These are phyloP conservation scores for Tulasnella calospora DNA, from an alignment of 768 basidiomycete species.

Conservation along the genomic window DNA sequence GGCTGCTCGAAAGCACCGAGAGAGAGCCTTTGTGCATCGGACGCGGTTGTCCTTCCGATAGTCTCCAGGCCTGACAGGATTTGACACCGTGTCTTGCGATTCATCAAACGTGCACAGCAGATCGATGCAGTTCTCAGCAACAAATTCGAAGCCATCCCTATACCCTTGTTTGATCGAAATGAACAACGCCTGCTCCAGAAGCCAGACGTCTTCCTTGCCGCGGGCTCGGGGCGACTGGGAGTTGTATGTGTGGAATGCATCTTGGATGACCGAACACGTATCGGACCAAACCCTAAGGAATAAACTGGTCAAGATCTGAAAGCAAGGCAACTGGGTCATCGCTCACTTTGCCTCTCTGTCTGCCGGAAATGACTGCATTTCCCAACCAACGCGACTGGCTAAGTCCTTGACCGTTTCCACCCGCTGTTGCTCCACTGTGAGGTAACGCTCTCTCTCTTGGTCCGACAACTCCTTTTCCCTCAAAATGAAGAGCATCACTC, in stretches of 20 bases:
- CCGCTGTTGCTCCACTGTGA: not conserved
- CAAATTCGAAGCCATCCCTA: not conserved
- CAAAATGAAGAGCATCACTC: no score
- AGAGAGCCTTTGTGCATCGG: not conserved
- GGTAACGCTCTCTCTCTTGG: no score
- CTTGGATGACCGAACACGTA: not conserved
- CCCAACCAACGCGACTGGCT: not conserved
- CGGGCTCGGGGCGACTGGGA: not conserved
- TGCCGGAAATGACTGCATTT: not conserved
- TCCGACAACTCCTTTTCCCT: no score
- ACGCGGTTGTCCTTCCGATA: not conserved
- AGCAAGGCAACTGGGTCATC: not conserved
- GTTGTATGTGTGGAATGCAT: not conserved
- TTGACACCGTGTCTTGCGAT: not conserved
- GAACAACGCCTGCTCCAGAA: not conserved
- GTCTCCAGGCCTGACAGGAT: not conserved
- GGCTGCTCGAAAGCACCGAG: not conserved
- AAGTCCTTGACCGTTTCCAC: not conserved
- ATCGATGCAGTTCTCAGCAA: not conserved
- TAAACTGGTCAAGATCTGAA: not conserved
- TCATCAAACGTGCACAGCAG: not conserved
- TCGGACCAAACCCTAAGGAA: not conserved
- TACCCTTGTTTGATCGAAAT: not conserved
- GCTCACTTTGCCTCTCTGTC: not conserved
- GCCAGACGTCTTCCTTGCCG: not conserved